phyloP scores from a whole-genome alignment of 495 filamentous ascomycete species.

The Penicillium arizonense region DNA sequence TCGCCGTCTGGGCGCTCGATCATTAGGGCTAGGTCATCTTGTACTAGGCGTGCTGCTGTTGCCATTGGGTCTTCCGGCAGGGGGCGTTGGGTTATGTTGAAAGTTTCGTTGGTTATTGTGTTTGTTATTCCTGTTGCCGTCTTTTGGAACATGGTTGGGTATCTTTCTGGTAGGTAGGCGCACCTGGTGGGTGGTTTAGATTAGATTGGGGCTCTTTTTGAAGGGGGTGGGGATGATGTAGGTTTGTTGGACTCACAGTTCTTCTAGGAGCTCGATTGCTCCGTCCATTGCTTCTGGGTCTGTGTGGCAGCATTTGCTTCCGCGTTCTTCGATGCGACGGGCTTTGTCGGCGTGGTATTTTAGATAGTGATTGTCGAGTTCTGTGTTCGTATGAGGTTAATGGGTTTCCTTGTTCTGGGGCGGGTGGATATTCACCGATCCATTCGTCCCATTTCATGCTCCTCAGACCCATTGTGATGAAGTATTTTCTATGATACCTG shows the following conservation, averaged over 20 bases:
- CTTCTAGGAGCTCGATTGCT: conserved; percentile 77
- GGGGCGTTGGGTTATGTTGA: conserved; percentile 66
- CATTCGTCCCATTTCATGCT: conserved; percentile 77
- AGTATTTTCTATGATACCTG: conserved; percentile 47
- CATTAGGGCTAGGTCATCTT: conserved; percentile 90
- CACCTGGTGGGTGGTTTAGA: conserved; percentile 28
- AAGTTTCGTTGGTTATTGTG: conserved; percentile 66
- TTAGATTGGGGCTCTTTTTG: neutral
- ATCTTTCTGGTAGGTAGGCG: conserved; percentile 76
- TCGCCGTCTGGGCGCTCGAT: conserved; percentile 74
- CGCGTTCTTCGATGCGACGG: conserved; percentile 67
- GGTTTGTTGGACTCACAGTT: conserved; percentile 48
- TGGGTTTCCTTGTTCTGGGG: neutral
- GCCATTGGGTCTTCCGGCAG: conserved; percentile 81
- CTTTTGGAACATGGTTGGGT: conserved; percentile 68
- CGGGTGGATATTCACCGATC: conserved; percentile 53
- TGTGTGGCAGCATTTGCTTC: conserved; percentile 66
- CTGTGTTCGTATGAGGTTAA: conserved; percentile 28
- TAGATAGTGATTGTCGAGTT: conserved; percentile 81
- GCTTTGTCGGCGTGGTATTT: conserved; percentile 75
- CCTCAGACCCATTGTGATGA: conserved; percentile 82
- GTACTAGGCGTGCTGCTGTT: conserved; percentile 68
- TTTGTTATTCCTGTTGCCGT: conserved; percentile 71
- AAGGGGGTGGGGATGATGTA: neutral
- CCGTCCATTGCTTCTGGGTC: conserved; percentile 73